Evolutionary conservation across 106 monocot genomes (phyloP), one percentile per base, ranked within the genome.

Genomic region (Posidonia australis): DNA sequence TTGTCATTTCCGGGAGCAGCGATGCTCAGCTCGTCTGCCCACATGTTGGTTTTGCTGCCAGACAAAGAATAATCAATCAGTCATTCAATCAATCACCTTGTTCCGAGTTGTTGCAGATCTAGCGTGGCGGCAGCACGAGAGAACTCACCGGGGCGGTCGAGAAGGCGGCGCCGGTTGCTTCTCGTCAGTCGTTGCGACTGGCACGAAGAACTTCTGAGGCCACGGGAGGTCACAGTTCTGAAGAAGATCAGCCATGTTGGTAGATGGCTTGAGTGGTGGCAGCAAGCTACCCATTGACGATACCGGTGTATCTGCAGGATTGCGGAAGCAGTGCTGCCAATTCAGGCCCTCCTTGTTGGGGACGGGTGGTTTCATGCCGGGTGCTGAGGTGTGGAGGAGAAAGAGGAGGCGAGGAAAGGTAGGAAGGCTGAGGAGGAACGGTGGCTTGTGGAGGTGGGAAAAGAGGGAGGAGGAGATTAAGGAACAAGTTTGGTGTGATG

Each of bases 201-300:
- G 48, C n/a, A 63, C 0, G 71, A 80, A 78, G 71, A 78, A 36
- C 54, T 77, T 82, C 42, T 81, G 70, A 3, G 89, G 93, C 42
- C 83, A 88, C 5, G 92, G 92, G 42, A 92, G 87, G 72, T 92
- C 92, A 54, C 92, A 88, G 65, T 92, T 92, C 69, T 81, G 80
- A 53, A 92, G 76, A 72, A 92, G 83, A 56, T 77, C 71, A 10
- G 62, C 13, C 64, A 49, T 28, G 43, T 30, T 32, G 5, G 11
- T 48, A 0, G 58, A 24, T 24, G 43, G 4, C 42, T 49, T 60
- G 46, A 74, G 23, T 36, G 36, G 36, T 36, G 36, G 7, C 36
- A 7, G 7, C 36, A 36, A 36, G 25, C 14, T 57, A 11, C 26
- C 26, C 27, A 12, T 27, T 31, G 58, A 5, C 27, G 58, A 55